Conservation (phyloP, 2,329 filamentous ascomycete species). For the Penicillium sp. region DNA sequence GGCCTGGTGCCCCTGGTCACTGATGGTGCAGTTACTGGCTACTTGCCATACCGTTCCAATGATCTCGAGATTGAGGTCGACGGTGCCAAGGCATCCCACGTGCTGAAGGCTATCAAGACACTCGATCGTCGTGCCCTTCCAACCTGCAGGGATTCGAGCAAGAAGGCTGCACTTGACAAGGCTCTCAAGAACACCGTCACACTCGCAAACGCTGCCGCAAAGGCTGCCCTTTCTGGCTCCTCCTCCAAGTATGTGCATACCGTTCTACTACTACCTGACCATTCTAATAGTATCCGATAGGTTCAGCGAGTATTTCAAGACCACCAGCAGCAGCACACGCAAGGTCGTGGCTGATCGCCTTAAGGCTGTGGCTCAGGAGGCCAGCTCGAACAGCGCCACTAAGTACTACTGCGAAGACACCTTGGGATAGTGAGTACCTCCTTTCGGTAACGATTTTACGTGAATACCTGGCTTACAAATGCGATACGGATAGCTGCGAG, state of each 20-base stretch:
- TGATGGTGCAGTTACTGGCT: conserved; percentile 46
- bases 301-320: conserved; percentile 54
- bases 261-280: not conserved
- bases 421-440: conserved; percentile 33
- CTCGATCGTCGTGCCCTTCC: conserved; percentile 43
- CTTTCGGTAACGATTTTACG: not conserved
- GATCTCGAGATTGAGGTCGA: conserved; percentile 50
- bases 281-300: not conserved
- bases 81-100: conserved; percentile 46
- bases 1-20: conserved; percentile 52
- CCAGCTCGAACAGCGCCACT: conserved; percentile 45
- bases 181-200: conserved; percentile 48
- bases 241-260: conserved; percentile 7
- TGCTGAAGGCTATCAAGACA: conserved; percentile 40
- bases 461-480: not conserved
- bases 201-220: conserved; percentile 42
- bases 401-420: conserved; percentile 53
- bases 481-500: conserved; percentile 32
- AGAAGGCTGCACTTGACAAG: conserved; percentile 38
- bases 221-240: conserved; percentile 45
- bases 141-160: conserved; percentile 47
- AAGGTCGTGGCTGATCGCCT: conserved; percentile 46
- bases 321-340: conserved; percentile 40
- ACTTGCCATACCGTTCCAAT: conserved; percentile 53
- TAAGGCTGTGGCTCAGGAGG: conserved; percentile 48